Conservation (phyloP, 1,284 basidiomycete genomes). For the Vanrija pseudolonga region DNA sequence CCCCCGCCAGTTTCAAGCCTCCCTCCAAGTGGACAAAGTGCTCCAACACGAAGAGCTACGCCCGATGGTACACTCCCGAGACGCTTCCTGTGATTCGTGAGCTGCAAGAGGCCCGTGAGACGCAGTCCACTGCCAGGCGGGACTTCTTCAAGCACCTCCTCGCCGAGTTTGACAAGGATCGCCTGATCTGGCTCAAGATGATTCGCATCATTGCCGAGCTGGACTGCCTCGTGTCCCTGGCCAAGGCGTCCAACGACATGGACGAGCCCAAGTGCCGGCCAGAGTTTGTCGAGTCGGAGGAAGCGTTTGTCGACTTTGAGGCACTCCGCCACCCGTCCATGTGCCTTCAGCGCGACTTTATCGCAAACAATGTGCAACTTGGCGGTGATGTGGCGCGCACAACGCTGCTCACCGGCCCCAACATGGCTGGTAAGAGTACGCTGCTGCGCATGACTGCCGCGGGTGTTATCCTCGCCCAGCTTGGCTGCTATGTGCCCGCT, state of each 20-base stretch:
- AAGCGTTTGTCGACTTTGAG: constrained; percentile 74
- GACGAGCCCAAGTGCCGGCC: constrained; percentile 92
- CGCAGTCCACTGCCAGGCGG: constrained; percentile 69
- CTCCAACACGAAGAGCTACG: constrained; percentile 69
- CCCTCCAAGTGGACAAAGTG: constrained; percentile 81
- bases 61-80: constrained; percentile 72
- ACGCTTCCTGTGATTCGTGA: constrained; percentile 67
- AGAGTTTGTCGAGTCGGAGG: constrained; percentile 73
- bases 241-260: constrained; percentile 81
- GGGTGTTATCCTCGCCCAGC: constrained; percentile 91
- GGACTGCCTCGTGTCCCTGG: constrained; percentile 89
- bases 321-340: constrained; percentile 83
- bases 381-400: constrained; percentile 68
- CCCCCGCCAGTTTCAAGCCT: constrained; percentile 59
- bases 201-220: constrained; percentile 73
- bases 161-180: constrained; percentile 80
- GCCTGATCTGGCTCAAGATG: constrained; percentile 70
- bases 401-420: constrained; percentile 89
- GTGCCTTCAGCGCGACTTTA: constrained; percentile 71
- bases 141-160: constrained; percentile 76
- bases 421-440: constrained; percentile 71
- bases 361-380: constrained; percentile 88
- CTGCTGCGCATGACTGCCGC: constrained; percentile 93
- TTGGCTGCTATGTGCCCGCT: constrained; percentile 97
- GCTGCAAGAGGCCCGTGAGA: constrained; percentile 89